Base-by-base conservation (phyloP, 2,329 filamentous ascomycete genomes). In the Rachicladosporium sp. region DNA sequence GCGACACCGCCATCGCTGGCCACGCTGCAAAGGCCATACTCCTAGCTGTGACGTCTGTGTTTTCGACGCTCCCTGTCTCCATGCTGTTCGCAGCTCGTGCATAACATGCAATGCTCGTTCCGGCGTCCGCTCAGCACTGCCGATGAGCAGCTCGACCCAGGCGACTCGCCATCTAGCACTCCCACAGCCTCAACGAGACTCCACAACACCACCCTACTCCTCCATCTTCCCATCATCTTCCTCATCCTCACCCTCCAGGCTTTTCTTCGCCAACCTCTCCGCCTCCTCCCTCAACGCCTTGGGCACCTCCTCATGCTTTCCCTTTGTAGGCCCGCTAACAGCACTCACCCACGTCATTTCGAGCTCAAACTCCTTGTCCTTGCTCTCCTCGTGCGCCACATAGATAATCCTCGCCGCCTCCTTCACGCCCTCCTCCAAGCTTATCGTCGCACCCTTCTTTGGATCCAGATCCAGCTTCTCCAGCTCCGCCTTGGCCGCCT, bases 311-410 rank as follows among this genome's bases (percentile, higher is more conserved):
- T 89, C 74, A 60, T 98, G 91, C 54, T 80, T 78, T 47, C 91
- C 91, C 69, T 93, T 89, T 47, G 88, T 96, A 29, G 88, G 87
- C 4, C 88, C 89, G 49, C 83, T 76, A 35, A 78, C 65, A 38
- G 74, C 76, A 64, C 87, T 95, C 62, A 96, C 84, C 91, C 91
- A 98, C 43, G 85, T 93, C 87, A 98, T 93, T 70, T 98, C 91
- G 44, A 98, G 73, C 76, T 98, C 91, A 57, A 96, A 98, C 50
- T 96, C 91, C 73, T 98, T 98, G 68, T 96, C 91, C 70, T 96
- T 96, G 73, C 89, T 96, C 64, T 98, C 91, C 63, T 96, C 91
- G 61, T 98, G 91, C 36, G 89, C 88, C 45, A 94, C 78, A 62
- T 95, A 93, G 65, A 98, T 96, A 65, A 98, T 98, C 46, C 87